These are phyloP conservation scores for Paraphaeosphaeria sporulosa DNA, from an alignment of 2,329 filamentous ascomycete genomes.

Conservation along the genomic window DNA sequence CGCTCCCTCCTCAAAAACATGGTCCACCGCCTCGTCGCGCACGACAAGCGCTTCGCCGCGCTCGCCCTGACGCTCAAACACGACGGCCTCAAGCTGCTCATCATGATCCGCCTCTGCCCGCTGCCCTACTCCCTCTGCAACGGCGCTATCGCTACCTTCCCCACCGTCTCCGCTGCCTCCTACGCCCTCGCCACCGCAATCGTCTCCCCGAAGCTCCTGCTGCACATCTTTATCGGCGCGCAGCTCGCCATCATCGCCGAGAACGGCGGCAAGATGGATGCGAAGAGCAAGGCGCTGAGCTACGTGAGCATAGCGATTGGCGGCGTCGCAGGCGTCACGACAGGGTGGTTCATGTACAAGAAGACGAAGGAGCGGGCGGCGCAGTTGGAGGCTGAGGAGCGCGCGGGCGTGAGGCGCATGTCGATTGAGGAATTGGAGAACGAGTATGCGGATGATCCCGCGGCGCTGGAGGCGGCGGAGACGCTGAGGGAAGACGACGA, in stretches of 20 bases:
- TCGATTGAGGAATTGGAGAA: conserved; percentile 47
- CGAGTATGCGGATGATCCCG: conserved; percentile 56
- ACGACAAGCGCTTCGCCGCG: conserved; percentile 87
- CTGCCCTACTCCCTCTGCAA: conserved; percentile 93
- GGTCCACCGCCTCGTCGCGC: conserved; percentile 80
- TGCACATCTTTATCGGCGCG: conserved; percentile 91
- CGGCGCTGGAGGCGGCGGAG: conserved; percentile 50
- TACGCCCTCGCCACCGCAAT: conserved; percentile 85
- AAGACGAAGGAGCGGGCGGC: conserved; percentile 60
- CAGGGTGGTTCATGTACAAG: conserved; percentile 86
- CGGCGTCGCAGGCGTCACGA: conserved; percentile 72
- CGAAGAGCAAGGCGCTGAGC: conserved; percentile 79
- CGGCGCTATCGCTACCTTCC: conserved; percentile 92
- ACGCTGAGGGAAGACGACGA: conserved; percentile 58
- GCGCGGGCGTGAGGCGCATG: conserved; percentile 41
- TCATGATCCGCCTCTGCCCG: conserved; percentile 91
- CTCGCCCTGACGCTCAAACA: conserved; percentile 86
- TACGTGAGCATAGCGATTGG: conserved; percentile 82
- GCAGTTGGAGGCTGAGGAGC: conserved; percentile 57
- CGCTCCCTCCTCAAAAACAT: conserved; percentile 79
- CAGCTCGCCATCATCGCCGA: conserved; percentile 85
- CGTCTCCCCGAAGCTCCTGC: conserved; percentile 83
- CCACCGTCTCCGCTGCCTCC: conserved; percentile 77
- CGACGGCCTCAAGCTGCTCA: conserved; percentile 86
- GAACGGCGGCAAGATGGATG: conserved; percentile 81